A percentile compares a stretch with the other conserved stretches of the same genome.
These are phyloP conservation scores for Kodamaea ohmeri DNA, from an alignment of 1,139 yeast genomes.

Conservation along the genomic window DNA sequence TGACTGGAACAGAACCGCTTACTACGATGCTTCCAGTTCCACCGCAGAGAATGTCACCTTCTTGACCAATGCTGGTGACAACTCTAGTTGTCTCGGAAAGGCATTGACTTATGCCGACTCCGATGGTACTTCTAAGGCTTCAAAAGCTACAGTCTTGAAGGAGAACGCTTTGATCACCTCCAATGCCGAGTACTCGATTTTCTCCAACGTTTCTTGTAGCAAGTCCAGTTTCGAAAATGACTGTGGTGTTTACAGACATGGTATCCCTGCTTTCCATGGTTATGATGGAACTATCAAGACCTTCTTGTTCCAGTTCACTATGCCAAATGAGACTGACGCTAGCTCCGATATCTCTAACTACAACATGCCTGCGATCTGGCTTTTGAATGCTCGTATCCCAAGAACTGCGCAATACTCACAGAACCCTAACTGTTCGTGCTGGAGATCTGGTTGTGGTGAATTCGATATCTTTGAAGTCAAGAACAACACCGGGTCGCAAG, in stretches of 20 bases:
- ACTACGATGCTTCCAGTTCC: slow-evolving; percentile 55
- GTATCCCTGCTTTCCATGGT: slow-evolving; percentile 91
- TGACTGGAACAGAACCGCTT: slow-evolving; percentile 74
- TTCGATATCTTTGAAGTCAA: slow-evolving; percentile 79
- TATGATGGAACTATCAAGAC: slow-evolving; percentile 76
- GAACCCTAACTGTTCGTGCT: slow-evolving; percentile 85
- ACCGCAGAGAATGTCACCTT: slow-evolving; percentile 67
- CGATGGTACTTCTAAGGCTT: slow-evolving; percentile 69
- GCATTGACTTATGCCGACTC: slow-evolving; percentile 77
- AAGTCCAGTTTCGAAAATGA: slow-evolving; percentile 46
- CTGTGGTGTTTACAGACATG: slow-evolving; percentile 86
- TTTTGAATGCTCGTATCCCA: slow-evolving; percentile 90
- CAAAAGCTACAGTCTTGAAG: slow-evolving; percentile 57
- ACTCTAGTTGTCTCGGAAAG: slow-evolving; percentile 78
- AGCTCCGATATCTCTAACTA: slow-evolving; percentile 46
- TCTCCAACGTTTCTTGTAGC: slow-evolving; percentile 65
- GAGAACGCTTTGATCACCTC: slow-evolving; percentile 62
- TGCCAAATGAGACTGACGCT: slow-evolving; percentile 67
- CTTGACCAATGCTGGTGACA: slow-evolving; percentile 78
- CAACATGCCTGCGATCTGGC: slow-evolving; percentile 97
- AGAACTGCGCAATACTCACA: slow-evolving; percentile 77
- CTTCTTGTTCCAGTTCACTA: slow-evolving; percentile 84
- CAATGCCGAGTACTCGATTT: slow-evolving; percentile 74
- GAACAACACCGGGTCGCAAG: slow-evolving; percentile 45
- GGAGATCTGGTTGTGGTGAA: slow-evolving; percentile 97